A percentile compares a stretch with the other conserved stretches of the same genome.
phyloP scores from a whole-genome alignment of 345 rosid genomes.

The Citrus inodora region DNA sequence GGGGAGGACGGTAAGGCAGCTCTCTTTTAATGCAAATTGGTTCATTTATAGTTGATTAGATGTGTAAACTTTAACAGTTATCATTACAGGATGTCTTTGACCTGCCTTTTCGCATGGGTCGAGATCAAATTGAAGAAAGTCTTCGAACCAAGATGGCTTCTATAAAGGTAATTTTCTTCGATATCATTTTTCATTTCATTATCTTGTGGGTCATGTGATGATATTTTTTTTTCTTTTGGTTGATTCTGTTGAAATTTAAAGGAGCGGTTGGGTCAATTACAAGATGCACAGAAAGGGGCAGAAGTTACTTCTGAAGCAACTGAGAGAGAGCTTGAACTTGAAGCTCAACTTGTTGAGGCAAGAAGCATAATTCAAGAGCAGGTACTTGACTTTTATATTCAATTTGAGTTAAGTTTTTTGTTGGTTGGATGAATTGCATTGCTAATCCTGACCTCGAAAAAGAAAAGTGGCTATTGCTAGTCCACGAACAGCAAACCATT shows the following conservation, averaged over 20 bases:
- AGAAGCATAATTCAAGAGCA: slow-evolving; percentile 99
- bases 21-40: slow-evolving; percentile 3
- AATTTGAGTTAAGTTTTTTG: neutral
- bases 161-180: slow-evolving; percentile 54
- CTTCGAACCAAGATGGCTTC: slow-evolving; percentile 89
- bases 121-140: slow-evolving; percentile 96
- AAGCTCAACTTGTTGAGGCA: slow-evolving; percentile 99
- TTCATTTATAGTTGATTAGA: neutral
- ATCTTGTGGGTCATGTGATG: neutral
- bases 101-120: slow-evolving; percentile 87
- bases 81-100: slow-evolving; percentile 80
- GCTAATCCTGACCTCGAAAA: neutral
- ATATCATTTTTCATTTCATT: neutral
- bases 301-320: slow-evolving; percentile 90
- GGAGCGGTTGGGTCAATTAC: slow-evolving; percentile 86
- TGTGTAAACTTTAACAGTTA: slow-evolving; percentile 1
- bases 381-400: slow-evolving; percentile 34
- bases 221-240: neutral
- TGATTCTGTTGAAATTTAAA: slow-evolving; percentile 18
- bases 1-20: slow-evolving; percentile 76
- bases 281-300: slow-evolving; percentile 89
- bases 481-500: neutral
- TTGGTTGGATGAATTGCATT: neutral
- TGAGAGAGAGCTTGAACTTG: slow-evolving; percentile 98
- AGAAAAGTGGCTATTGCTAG: neutral